phyloP scores from a whole-genome alignment of 495 filamentous ascomycete genomes.

The Penicillium manginii region DNA sequence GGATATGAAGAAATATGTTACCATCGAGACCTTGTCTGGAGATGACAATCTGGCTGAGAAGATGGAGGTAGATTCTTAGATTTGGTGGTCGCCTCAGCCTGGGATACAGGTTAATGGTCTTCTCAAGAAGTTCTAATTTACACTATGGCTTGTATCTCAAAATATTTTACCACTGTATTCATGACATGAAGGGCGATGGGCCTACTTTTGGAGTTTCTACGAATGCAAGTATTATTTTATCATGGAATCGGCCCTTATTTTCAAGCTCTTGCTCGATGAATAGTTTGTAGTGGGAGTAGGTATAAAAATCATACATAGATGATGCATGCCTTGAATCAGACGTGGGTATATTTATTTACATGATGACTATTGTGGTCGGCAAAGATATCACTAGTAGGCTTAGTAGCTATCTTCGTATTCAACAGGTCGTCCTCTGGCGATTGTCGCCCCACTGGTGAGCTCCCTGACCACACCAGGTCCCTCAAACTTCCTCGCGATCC shows the following conservation, averaged over 20 bases:
- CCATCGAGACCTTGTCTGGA: conserved; percentile 76
- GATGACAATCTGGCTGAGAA: conserved; percentile 69
- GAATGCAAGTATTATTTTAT: conserved; percentile 4
- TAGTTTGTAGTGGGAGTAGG: background rate
- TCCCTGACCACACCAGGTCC: conserved; percentile 34
- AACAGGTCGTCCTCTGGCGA: conserved; percentile 1
- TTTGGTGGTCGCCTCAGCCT: conserved; percentile 5
- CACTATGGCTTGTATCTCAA: conserved; percentile 18
- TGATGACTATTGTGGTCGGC: background rate
- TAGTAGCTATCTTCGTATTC: conserved; percentile 2
- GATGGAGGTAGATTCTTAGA: conserved; percentile 90
- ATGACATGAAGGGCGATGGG: conserved; percentile 19
- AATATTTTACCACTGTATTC: conserved; percentile 17
- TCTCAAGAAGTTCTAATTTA: conserved; percentile 27
- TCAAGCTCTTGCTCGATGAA: background rate
- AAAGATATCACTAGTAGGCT: background rate
- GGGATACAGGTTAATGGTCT: conserved; percentile 17
- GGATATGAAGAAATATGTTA: conserved; percentile 94
- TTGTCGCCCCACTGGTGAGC: conserved; percentile 15
- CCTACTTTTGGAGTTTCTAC: conserved; percentile 1
- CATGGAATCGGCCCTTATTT: conserved; percentile 5
- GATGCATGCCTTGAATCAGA: background rate
- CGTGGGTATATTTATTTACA: background rate
- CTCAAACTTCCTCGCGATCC: conserved; percentile 40
- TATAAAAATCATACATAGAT: no score